A percentile compares a stretch with the other conserved stretches of the same genome.
Evolutionary conservation across 164 flowering plant species (phyloP).

Genomic region (Magnolia changhungtana): DNA sequence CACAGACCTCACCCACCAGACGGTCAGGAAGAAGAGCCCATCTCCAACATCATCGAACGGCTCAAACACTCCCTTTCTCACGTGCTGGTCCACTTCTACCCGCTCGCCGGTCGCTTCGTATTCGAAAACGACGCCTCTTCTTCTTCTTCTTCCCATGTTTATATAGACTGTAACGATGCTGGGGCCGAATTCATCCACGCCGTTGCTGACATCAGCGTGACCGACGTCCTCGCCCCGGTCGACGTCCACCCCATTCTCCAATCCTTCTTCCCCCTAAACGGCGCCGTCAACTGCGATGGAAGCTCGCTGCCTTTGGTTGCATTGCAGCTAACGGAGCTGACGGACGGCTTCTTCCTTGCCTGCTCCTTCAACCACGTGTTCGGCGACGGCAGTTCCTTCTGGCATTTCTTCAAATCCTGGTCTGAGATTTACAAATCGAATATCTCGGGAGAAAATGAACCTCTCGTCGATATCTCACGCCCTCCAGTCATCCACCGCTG

Average conservation of each 20-base stretch:
- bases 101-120: slow-evolving; percentile 35
- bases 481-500: slow-evolving; percentile 5
- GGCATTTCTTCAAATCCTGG: slow-evolving; percentile 24
- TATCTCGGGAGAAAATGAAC: too few relatives aligned
- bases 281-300: slow-evolving; percentile 49
- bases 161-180: slow-evolving; percentile 43
- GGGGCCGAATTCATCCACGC: slow-evolving; percentile 58
- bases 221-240: slow-evolving; percentile 35
- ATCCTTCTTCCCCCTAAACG: slow-evolving; percentile 44
- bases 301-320: slow-evolving; percentile 39
- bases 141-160: slow-evolving; percentile 20
- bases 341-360: slow-evolving; percentile 18
- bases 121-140: slow-evolving; percentile 38
- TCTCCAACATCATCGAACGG: neutral
- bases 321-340: slow-evolving; percentile 34
- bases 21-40: neutral
- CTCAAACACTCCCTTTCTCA: slow-evolving; percentile 47
- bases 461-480: neutral
- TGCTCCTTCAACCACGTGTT: slow-evolving; percentile 19
- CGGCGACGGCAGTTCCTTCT: slow-evolving; percentile 18
- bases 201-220: slow-evolving; percentile 14
- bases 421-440: slow-evolving; percentile 26
- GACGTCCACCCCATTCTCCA: slow-evolving; percentile 46
- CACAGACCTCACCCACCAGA: slow-evolving; percentile 10
- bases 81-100: slow-evolving; percentile 48